These are phyloP conservation scores for Aspergillus japonicus DNA, from an alignment of 2,329 filamentous ascomycete genomes.

Conservation along the genomic window DNA sequence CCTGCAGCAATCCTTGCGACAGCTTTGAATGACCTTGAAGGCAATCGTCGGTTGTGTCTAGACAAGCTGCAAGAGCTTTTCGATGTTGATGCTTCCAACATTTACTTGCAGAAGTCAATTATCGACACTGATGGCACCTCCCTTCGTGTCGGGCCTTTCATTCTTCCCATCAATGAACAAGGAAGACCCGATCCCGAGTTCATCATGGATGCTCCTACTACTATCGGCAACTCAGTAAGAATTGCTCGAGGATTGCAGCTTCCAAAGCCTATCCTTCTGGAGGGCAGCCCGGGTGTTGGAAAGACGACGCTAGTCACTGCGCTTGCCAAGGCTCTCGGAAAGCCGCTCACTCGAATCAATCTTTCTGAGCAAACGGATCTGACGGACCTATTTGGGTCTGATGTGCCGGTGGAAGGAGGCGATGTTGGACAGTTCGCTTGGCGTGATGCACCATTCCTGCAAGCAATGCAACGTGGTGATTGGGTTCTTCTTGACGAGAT, in stretches of 20 bases:
- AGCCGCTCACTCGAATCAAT: slow-evolving; percentile 88
- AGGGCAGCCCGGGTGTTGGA: slow-evolving; percentile 96
- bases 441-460: slow-evolving; percentile 91
- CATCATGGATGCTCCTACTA: slow-evolving; percentile 86
- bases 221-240: slow-evolving; percentile 83
- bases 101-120: slow-evolving; percentile 65
- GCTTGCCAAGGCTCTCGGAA: slow-evolving; percentile 74
- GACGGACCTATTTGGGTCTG: slow-evolving; percentile 95
- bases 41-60: slow-evolving; percentile 72
- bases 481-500: slow-evolving; percentile 98
- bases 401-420: slow-evolving; percentile 92
- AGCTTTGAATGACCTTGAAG: slow-evolving; percentile 65
- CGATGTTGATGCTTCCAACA: slow-evolving; percentile 57
- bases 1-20: slow-evolving; percentile 82
- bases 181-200: slow-evolving; percentile 61
- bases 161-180: slow-evolving; percentile 55
- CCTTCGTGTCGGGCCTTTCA: slow-evolving; percentile 74
- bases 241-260: slow-evolving; percentile 86
- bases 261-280: slow-evolving; percentile 85
- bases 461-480: slow-evolving; percentile 93
- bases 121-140: slow-evolving; percentile 55
- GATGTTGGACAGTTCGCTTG: slow-evolving; percentile 88
- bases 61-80: slow-evolving; percentile 68
- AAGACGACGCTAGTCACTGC: slow-evolving; percentile 93
- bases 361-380: slow-evolving; percentile 96